Base-by-base conservation (phyloP, 805 yeast genomes). In the Candida patagonica region DNA sequence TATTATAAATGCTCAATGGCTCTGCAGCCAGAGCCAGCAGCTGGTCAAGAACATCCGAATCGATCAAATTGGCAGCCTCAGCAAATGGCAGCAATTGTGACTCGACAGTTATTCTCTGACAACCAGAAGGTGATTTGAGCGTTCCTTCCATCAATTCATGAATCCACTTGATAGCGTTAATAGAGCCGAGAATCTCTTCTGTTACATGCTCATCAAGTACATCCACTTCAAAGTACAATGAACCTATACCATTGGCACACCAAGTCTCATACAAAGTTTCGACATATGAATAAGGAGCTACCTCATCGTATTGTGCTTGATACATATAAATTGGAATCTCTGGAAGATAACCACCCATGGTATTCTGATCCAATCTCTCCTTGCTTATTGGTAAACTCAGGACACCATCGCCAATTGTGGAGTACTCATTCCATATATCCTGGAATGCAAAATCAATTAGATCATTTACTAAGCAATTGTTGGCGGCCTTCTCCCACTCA, bases 261-360 rank as follows among this genome's bases (percentile, higher is more conserved):
- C 49, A 56, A n/a, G 16, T 16, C 31, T 42, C 37, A 26, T 47
- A 46, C 10, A 43, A 33, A 2, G 16, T 19, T 7, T 45, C 48
- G 7, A 54, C 53, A 16, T 40, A 47, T 2, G 19, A 25, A 2
- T 41, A 34, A 13, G 47, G 45, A 5, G 51, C 49, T 3, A 50
- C 42, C 26, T 43, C 50, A 40, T 58, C 62, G 15, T 40, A 33
- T 25, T 38, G 37, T 12, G 55, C 54, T 24, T 54, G 57, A 46
- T 55, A 56, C 12, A 57, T 42, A 37, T 41, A 48, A n/a, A 22
- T 5, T 13, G 37, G 37, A 20, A 33, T 13, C 10, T 22, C 41
- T 2, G 54, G 54, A 12, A 31, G 35, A 6, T 41, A 10, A 7
- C 34, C 42, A 13, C 44, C 48, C 40, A 41, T 33, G 20, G 47